Conservation (phyloP, 2,329 filamentous ascomycete genomes). For the Immersiporthe knoxdaviesiana region DNA sequence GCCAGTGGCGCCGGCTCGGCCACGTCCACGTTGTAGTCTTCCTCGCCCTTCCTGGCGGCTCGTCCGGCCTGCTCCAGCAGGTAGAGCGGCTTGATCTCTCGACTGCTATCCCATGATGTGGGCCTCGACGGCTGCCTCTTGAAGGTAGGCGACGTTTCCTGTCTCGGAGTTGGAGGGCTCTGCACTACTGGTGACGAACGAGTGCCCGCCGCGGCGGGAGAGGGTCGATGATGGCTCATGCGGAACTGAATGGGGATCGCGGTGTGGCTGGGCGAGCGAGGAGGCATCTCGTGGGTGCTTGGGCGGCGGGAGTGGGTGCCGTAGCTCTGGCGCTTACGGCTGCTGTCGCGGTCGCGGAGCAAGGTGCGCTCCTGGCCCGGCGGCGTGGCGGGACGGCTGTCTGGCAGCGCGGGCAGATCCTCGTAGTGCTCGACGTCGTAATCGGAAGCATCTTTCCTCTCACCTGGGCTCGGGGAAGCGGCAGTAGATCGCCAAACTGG, state of each 20-base stretch:
- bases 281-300: conserved; percentile 51
- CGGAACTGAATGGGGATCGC: conserved; percentile 61
- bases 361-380: conserved; percentile 50
- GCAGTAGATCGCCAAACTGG: conserved; percentile 66
- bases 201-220: conserved; percentile 45
- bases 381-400: conserved; percentile 62
- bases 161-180: conserved; percentile 29
- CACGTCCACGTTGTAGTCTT: conserved; percentile 39
- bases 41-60: conserved; percentile 30
- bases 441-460: conserved; percentile 42
- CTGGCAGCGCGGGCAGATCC: conserved; percentile 58
- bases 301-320: conserved; percentile 51
- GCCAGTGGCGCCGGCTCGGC: conserved; percentile 50
- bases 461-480: conserved; percentile 63
- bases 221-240: conserved; percentile 46
- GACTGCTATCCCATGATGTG: conserved; percentile 64
- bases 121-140: conserved; percentile 45
- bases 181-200: conserved; percentile 41
- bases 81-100: conserved; percentile 80
- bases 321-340: conserved; percentile 21
- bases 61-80: conserved; percentile 68
- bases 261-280: conserved; percentile 58
- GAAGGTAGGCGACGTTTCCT: conserved; percentile 12
- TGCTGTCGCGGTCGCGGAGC: conserved; percentile 42
- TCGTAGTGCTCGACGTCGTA: conserved; percentile 37